Base-by-base conservation (phyloP, 257 asterid genomes). In the Lycium ferocissimum region DNA sequence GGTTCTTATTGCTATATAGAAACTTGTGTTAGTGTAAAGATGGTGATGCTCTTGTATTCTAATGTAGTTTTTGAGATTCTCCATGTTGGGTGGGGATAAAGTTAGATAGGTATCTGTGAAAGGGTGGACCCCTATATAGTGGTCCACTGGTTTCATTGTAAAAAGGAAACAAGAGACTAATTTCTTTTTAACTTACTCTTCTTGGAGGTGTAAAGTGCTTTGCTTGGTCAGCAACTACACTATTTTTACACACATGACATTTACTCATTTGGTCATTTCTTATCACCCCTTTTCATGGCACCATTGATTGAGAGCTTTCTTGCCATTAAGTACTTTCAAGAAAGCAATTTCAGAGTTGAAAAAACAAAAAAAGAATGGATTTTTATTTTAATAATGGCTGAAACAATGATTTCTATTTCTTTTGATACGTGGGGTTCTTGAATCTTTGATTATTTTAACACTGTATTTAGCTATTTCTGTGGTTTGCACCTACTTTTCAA, bases 271-370 rank as follows among this genome's bases (percentile, higher is more conserved):
- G 86, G 86, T 87, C 89, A 88, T 86, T 85, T 85, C 61, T 40
- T 86, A 37, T 89, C 93, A n/a, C 91, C 92, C 92, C 92, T 93
- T 94, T 96, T 88, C 84, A 89, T 88, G 90, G 45, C 87, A 66
- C 93, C 89, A 76, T 91, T 89, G 89, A 86, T 90, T 91, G 90
- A 85, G 89, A 88, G 82, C 87, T 87, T 93, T 92, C 89, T 84
- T 88, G 86, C 89, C 76, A 85, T 79, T 88, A 62, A 73, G 79
- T 86, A 75, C 83, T 40, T 40, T 40, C 79, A 84, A 83, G 83
- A 86, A 91, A 91, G 89, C 87, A 84, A 86, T 58, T 83, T 89
- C 90, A 88, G 87, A 56, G 84, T 87, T 82, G 15, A 89, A 66
- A 26, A 83, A 66, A 5, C 0, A 33, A 33, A n/a, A 82, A 53